These are phyloP conservation scores for Chlorella sp. DNA, from an alignment of 139 green algal genomes.

Conservation along the genomic window DNA sequence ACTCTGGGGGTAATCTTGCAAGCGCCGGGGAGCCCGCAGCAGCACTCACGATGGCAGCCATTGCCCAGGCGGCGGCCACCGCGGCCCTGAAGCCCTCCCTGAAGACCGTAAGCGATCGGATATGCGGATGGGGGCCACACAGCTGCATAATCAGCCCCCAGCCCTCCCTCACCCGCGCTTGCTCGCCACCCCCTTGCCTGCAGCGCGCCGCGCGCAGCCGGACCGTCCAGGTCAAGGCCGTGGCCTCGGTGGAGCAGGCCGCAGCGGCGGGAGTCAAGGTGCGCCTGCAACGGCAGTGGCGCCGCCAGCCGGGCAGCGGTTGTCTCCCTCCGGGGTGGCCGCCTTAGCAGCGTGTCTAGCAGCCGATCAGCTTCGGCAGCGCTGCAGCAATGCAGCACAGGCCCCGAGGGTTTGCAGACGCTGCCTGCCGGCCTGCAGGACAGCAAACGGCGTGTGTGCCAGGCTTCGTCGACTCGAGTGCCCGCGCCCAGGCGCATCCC, in stretches of 20 bases:
- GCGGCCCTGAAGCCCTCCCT: slow-evolving; percentile 18
- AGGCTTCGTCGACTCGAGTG: too few species aligned
- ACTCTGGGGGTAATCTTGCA: neutral
- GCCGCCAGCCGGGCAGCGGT: neutral
- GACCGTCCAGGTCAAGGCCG: slow-evolving; percentile 21
- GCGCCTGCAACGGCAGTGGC: too few species aligned
- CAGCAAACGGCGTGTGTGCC: too few species aligned
- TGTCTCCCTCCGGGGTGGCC: too few species aligned
- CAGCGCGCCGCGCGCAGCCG: slow-evolving; percentile 16
- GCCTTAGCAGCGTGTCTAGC: too few species aligned
- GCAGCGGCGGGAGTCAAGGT: slow-evolving; percentile 11
- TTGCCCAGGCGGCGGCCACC: neutral
- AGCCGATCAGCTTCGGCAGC: too few species aligned
- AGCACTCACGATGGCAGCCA: neutral
- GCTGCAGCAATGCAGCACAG: too few species aligned
- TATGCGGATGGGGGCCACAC: neutral
- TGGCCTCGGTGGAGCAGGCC: slow-evolving; percentile 25
- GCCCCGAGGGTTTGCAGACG: too few species aligned
- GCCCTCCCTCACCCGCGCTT: neutral
- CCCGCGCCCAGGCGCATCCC: neutral
- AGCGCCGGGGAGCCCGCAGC: neutral
- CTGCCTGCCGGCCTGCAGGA: too few species aligned
- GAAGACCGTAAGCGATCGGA: neutral
- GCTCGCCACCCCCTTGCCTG: neutral
- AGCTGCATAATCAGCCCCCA: too few species aligned